phyloP scores from a whole-genome alignment of 768 basidiomycete genomes.

The Termitomyces sp. region DNA sequence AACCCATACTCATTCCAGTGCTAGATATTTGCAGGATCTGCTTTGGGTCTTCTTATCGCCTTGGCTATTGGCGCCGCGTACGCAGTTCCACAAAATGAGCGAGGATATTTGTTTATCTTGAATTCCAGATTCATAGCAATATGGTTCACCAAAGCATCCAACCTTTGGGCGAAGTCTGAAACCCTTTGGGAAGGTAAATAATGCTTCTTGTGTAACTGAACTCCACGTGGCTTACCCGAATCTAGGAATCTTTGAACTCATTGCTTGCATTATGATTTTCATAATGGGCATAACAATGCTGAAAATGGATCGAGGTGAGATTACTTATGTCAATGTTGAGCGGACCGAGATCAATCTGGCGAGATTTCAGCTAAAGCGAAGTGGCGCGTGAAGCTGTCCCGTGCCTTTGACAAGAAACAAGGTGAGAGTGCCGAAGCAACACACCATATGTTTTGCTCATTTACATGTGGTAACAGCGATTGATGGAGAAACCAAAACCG shows the following conservation, averaged over 20 bases:
- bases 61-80: slow-evolving; percentile 79
- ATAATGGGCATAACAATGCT: slow-evolving; percentile 94
- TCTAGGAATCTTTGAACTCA: slow-evolving; percentile 60
- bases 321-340: too few species aligned
- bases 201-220: background rate
- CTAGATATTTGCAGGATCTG: slow-evolving; percentile 74
- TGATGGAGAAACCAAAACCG: slow-evolving; percentile 43
- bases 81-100: slow-evolving; percentile 7
- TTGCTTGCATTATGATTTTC: slow-evolving; percentile 80
- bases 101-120: background rate
- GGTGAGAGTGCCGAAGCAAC: background rate
- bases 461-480: slow-evolving; percentile 25
- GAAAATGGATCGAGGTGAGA: slow-evolving; percentile 73
- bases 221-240: background rate
- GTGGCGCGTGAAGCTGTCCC: slow-evolving; percentile 86
- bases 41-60: slow-evolving; percentile 71
- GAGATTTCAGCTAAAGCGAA: slow-evolving; percentile 64
- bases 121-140: slow-evolving; percentile 69
- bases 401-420: slow-evolving; percentile 58
- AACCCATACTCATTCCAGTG: background rate
- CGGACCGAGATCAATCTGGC: background rate
- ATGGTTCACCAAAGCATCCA: slow-evolving; percentile 86
- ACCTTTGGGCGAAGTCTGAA: slow-evolving; percentile 84
- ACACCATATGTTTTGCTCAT: background rate
- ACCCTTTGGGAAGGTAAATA: slow-evolving; percentile 85